Evolutionary conservation across 2,329 filamentous ascomycete species (phyloP), one percentile per base, ranked within the genome.

Genomic region (Fusarium sp.): DNA sequence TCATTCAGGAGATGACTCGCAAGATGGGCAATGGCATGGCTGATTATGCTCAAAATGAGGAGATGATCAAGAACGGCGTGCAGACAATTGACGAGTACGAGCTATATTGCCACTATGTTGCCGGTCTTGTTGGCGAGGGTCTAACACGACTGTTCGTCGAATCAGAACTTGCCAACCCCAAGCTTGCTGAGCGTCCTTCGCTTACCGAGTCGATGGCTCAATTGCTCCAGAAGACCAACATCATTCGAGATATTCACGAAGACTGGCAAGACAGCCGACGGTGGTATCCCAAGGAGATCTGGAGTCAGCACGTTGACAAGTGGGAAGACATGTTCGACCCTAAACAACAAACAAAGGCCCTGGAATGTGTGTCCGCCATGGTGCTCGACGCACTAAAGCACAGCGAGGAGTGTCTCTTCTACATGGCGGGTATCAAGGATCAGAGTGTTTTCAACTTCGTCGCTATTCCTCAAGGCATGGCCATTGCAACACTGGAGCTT

Each of bases 21-120:
- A 92, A 93, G 81, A 99, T 99, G 96, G 95, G 94, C 67, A 94
- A 98, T 75, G 96, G 96, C 71, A 99, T 99, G 96, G 96, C 96
- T 27, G 95, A 99, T 80, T 99, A 97, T 78, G 92, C 88, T 39
- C 85, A 91, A 71, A 96, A 96, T 74, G 90, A 92, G 15, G 92
- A 96, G 73, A 87, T 91, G 79, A 93, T 94, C 73, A 83, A 87
- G 69, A 88, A 93, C 61, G 93, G 93, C 46, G 90, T 98, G 60
- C 86, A 93, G 76, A 95, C 92, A 0, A 82, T 97, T 72, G 86
- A 90, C 51, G 94, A 98, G 72, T 99, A 98, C 79, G 94, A 99
- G 81, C 83, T 94, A 54, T 99, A 99, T 84, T 99, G 96, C 82
- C 94, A 97, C 80, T 98, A 98, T 76, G 96, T 99, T 29, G 96